phyloP scores from a whole-genome alignment of 129 eudicot species.

The Tagetes erecta region DNA sequence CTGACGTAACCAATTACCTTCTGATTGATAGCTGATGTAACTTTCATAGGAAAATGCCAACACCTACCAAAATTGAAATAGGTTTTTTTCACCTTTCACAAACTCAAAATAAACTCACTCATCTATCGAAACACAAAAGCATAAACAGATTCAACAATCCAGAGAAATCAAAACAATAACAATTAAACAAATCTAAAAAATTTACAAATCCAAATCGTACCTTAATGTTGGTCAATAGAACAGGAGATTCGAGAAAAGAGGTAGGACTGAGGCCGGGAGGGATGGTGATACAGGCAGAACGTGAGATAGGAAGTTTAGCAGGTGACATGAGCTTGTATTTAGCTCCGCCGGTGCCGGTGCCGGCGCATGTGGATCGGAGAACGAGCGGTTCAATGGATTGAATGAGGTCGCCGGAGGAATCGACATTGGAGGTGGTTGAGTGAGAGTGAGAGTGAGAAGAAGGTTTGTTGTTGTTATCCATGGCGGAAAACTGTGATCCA shows the following conservation, averaged over 20 bases:
- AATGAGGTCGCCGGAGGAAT: neutral
- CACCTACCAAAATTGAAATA: constrained; percentile 18
- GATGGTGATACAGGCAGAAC: constrained; percentile 64
- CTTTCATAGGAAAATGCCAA: constrained; percentile 16
- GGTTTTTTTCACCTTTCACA: neutral
- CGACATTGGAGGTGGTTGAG: constrained; percentile 30
- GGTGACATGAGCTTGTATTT: constrained; percentile 95
- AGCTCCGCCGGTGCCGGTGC: constrained; percentile 51
- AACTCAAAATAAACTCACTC: neutral
- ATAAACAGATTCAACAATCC: neutral
- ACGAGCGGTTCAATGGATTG: neutral
- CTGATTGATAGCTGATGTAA: constrained; percentile 11
- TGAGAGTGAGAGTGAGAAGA: constrained; percentile 34
- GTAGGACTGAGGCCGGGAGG: constrained; percentile 96
- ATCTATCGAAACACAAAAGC: no score
- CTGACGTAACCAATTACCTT: constrained; percentile 34
- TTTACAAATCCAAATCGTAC: constrained; percentile 26
- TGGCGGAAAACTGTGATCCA: constrained; percentile 41
- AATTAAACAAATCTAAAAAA: neutral
- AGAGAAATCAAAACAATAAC: no score
- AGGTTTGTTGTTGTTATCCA: constrained; percentile 42
- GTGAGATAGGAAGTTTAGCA: constrained; percentile 90
- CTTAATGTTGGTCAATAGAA: constrained; percentile 85
- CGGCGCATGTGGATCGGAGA: neutral
- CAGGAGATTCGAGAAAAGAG: constrained; percentile 95